A percentile compares a stretch with the other conserved stretches of the same genome.
Conservation (phyloP, 148 eudicot species). For the Chenopodium formosanum region DNA sequence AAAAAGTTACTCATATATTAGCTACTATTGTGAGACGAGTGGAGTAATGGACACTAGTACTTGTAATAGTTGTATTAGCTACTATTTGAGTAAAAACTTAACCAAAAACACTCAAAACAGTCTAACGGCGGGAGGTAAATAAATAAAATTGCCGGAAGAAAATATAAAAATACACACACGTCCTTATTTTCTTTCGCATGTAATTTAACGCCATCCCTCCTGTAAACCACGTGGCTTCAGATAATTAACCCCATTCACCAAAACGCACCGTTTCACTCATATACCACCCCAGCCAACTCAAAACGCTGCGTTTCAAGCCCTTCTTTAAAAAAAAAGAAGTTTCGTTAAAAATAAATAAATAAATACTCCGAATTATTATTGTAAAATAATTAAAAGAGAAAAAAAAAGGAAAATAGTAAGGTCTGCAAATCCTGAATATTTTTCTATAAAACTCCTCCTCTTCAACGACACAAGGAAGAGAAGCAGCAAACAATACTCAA, state of each 20-base stretch:
- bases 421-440: constrained; percentile 7
- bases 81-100: no score
- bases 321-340: no score
- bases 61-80: no score
- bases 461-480: constrained; percentile 23
- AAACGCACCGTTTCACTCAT: neutral
- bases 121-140: no score
- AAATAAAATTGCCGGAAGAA: no score
- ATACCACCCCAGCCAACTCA: neutral
- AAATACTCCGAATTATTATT: neutral
- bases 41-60: no score
- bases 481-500: constrained; percentile 29
- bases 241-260: no score
- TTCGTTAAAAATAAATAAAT: no score
- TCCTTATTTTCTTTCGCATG: neutral
- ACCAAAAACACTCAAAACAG: no score
- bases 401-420: neutral
- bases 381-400: neutral
- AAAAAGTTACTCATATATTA: no score
- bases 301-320: neutral
- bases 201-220: neutral
- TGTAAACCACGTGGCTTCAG: neutral
- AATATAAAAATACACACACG: neutral
- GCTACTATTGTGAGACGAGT: no score
- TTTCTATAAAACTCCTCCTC: constrained; percentile 22